Percentiles rank a stretch among this genome's conserved stretches.
These are phyloP conservation scores for Epichloe gansuensis DNA, from an alignment of 2,329 filamentous ascomycete species.

Conservation along the genomic window DNA sequence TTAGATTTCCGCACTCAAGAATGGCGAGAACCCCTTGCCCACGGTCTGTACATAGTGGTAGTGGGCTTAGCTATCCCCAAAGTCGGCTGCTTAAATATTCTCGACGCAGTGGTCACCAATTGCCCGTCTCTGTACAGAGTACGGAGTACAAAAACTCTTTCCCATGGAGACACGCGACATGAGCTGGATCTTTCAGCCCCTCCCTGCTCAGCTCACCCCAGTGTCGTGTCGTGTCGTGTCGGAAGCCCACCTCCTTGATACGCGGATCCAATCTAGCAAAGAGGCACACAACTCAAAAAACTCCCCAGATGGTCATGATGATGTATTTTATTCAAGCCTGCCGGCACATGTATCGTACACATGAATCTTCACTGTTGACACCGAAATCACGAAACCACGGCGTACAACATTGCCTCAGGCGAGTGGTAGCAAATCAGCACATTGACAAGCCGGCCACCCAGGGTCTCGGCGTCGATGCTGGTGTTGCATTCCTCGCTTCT, in stretches of 20 bases:
- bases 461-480: too few species aligned
- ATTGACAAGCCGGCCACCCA: not conserved
- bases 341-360: not conserved
- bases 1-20: too few species aligned
- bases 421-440: not conserved
- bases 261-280: not conserved
- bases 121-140: not conserved
- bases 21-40: too few species aligned
- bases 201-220: not conserved
- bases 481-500: too few species aligned
- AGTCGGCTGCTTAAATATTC: too few species aligned
- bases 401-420: not conserved
- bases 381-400: not conserved
- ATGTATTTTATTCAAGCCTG: too few species aligned
- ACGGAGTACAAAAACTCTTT: too few species aligned
- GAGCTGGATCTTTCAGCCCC: not conserved
- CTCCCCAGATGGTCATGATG: too few species aligned
- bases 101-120: too few species aligned
- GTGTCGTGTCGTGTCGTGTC: not conserved
- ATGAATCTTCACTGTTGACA: not conserved
- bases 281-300: too few species aligned
- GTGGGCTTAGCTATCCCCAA: too few species aligned
- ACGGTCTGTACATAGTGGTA: too few species aligned
- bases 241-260: not conserved
- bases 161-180: conserved; percentile 1